phyloP scores from a whole-genome alignment of 2,329 filamentous ascomycete species.

The Hymenoscyphus fraxineus region DNA sequence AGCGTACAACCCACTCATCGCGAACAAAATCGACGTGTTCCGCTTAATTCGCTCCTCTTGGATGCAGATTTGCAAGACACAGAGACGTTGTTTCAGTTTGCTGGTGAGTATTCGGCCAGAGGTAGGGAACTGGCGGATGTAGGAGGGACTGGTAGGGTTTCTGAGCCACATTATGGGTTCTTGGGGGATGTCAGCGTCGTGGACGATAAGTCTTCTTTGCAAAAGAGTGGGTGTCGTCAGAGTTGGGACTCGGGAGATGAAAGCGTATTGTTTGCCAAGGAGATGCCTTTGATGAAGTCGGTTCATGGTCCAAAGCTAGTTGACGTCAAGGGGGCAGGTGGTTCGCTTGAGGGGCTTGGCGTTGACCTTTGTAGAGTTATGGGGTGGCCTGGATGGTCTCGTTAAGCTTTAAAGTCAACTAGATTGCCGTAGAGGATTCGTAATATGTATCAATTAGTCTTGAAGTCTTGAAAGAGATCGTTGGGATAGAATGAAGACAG shows the following conservation, averaged over 20 bases:
- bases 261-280: background rate
- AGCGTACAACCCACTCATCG: background rate
- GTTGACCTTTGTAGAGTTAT: background rate
- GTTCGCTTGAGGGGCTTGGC: background rate
- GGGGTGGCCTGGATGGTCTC: background rate
- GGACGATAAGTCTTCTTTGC: background rate
- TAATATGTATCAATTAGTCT: too few relatives aligned
- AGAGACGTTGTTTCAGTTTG: background rate
- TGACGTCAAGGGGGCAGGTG: background rate
- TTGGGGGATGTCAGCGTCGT: background rate
- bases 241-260: background rate
- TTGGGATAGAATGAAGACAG: too few relatives aligned
- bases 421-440: too few relatives aligned
- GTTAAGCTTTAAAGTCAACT: too few relatives aligned
- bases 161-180: background rate
- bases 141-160: background rate
- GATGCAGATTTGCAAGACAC: background rate
- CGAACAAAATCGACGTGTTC: background rate
- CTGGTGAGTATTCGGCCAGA: background rate
- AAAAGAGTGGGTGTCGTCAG: background rate
- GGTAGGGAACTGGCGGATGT: background rate
- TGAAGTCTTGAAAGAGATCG: too few relatives aligned
- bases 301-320: background rate
- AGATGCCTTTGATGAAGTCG: background rate
- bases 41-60: background rate